Percentiles rank a stretch among this genome's conserved stretches.
Evolutionary conservation across 305 asterid species (phyloP).

Genomic region (Solanum chacoense): DNA sequence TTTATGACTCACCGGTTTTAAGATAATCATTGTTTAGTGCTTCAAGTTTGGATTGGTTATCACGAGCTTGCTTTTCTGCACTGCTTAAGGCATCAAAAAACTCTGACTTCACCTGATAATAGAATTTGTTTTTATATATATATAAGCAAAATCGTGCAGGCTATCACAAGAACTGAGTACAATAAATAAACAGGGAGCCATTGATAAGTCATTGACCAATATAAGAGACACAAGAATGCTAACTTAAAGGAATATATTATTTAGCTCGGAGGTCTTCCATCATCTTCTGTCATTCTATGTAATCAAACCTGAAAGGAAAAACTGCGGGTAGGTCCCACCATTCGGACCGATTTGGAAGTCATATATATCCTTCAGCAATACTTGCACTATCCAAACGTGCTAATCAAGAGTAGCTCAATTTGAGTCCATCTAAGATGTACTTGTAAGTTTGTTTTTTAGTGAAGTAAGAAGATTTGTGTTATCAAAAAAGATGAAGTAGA

Average conservation of each 20-base stretch:
- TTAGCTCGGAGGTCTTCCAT: background rate
- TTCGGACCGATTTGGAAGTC: background rate
- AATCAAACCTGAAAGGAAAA: background rate
- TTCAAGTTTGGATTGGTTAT: conserved; percentile 56
- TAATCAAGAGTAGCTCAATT: background rate
- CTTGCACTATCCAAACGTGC: background rate
- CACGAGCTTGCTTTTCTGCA: conserved; percentile 81
- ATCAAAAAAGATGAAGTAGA: background rate
- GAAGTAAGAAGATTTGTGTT: background rate
- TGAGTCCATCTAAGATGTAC: background rate
- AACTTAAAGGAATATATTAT: background rate
- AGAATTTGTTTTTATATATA: conserved; percentile 8
- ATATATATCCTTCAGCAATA: background rate
- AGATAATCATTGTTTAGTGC: conserved; percentile 42
- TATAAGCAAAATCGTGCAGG: background rate
- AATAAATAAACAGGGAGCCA: background rate
- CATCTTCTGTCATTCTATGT: background rate
- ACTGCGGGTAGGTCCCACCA: background rate
- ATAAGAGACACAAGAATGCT: conserved; percentile 9
- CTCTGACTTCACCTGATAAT: conserved; percentile 76
- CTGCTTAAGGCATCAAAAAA: conserved; percentile 85
- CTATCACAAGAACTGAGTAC: background rate
- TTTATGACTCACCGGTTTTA: conserved; percentile 50
- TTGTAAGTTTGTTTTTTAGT: background rate
- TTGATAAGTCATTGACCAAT: background rate